Conservation (phyloP, 352 stramenopile genomes). For the Thalassiosira hispida region DNA sequence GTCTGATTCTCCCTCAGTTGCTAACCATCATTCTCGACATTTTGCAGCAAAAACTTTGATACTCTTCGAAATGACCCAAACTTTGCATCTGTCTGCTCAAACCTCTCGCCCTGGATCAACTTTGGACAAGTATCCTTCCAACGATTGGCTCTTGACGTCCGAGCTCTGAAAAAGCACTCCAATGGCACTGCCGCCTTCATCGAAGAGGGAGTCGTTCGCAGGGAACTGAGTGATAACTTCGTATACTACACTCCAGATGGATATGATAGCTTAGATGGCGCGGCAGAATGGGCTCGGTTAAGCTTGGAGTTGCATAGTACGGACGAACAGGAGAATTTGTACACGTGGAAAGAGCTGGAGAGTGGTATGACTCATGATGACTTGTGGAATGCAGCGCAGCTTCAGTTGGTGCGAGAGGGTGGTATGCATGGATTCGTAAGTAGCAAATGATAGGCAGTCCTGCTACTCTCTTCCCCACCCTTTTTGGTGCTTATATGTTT, state of each 20-base stretch:
- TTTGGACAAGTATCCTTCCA: slow-evolving; percentile 90
- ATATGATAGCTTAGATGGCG: slow-evolving; percentile 93
- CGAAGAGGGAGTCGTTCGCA: slow-evolving; percentile 96
- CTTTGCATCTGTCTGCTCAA: slow-evolving; percentile 88
- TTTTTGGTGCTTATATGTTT: too few relatives aligned
- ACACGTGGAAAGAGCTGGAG: slow-evolving; percentile 92
- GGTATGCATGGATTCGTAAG: slow-evolving; percentile 90
- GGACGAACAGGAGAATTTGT: slow-evolving; percentile 89
- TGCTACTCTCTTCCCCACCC: slow-evolving; percentile 32
- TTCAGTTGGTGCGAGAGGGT: slow-evolving; percentile 93
- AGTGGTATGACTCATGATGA: slow-evolving; percentile 92
- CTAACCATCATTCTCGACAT: not conserved
- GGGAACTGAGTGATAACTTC: slow-evolving; percentile 97
- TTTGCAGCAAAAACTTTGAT: slow-evolving; percentile 87
- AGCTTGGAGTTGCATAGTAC: slow-evolving; percentile 89
- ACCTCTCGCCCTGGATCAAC: slow-evolving; percentile 86
- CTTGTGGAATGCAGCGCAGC: slow-evolving; percentile 98
- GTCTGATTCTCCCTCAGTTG: not conserved
- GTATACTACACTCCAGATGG: slow-evolving; percentile 93
- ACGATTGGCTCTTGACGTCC: slow-evolving; percentile 79
- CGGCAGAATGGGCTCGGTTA: slow-evolving; percentile 91
- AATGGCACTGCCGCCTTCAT: slow-evolving; percentile 92
- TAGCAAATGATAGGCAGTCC: slow-evolving; percentile 5
- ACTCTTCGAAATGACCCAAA: slow-evolving; percentile 96
- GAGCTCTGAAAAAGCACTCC: slow-evolving; percentile 84